phyloP scores from a whole-genome alignment of 2,329 filamentous ascomycete species.

The Nemania sp. region DNA sequence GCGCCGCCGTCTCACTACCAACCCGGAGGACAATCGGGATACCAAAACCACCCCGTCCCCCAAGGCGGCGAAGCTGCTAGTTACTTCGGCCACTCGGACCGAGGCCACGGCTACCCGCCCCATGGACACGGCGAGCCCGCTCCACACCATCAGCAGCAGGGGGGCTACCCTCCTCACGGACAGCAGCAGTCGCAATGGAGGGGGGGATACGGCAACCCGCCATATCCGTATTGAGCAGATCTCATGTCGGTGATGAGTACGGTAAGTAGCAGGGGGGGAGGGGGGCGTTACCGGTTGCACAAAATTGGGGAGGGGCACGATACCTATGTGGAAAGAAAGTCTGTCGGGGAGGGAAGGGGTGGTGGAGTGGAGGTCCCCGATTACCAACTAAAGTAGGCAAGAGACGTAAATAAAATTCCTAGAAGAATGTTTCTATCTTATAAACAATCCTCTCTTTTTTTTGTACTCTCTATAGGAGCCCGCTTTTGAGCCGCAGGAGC shows the following conservation, averaged over 20 bases:
- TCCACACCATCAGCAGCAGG: background rate
- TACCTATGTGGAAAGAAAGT: slow-evolving; percentile 7
- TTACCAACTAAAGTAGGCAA: no score
- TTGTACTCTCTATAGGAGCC: background rate
- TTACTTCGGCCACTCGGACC: slow-evolving; percentile 15
- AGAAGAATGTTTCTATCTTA: background rate
- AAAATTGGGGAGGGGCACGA: slow-evolving; percentile 5
- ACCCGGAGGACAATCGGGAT: slow-evolving; percentile 12
- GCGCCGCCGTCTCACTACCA: slow-evolving; percentile 15
- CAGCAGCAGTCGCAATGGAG: slow-evolving; percentile 24
- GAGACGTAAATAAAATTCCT: background rate
- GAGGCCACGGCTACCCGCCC: slow-evolving; percentile 24
- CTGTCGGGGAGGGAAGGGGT: background rate
- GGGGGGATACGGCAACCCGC: slow-evolving; percentile 24
- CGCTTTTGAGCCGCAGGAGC: background rate
- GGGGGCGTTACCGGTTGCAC: slow-evolving; percentile 14
- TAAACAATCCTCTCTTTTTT: background rate
- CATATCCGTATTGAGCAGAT: slow-evolving; percentile 24
- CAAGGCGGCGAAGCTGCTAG: slow-evolving; percentile 28
- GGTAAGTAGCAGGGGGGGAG: background rate
- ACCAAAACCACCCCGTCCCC: slow-evolving; percentile 14
- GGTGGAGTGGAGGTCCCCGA: background rate
- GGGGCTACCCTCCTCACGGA: slow-evolving; percentile 27
- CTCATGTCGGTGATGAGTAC: background rate
- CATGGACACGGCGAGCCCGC: slow-evolving; percentile 18